phyloP scores from a whole-genome alignment of 2,329 filamentous ascomycete genomes.

The Ilyonectria robusta region DNA sequence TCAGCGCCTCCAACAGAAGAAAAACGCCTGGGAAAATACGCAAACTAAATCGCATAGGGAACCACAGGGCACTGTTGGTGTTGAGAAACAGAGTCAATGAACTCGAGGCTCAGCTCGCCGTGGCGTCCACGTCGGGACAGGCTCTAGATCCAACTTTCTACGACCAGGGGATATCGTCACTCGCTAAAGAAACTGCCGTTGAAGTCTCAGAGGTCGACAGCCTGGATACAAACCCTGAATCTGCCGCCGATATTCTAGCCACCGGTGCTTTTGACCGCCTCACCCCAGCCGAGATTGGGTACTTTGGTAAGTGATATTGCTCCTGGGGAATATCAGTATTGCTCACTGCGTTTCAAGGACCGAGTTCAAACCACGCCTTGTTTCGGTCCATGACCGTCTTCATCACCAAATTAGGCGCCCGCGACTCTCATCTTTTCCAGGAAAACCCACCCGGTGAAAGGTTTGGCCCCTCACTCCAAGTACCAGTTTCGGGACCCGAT shows the following conservation, averaged over 20 bases:
- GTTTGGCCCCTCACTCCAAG: not conserved
- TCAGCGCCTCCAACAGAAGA: constrained; percentile 6
- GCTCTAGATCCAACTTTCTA: constrained; percentile 7
- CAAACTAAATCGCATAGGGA: constrained; percentile 4
- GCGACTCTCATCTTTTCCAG: constrained; percentile 26
- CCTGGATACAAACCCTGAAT: constrained; percentile 36
- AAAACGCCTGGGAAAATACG: not conserved
- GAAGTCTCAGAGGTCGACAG: constrained; percentile 18
- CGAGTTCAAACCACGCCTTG: constrained; percentile 50
- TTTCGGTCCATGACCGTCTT: constrained; percentile 46
- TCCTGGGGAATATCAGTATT: not conserved
- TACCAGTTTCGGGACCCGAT: not conserved
- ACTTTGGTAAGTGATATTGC: constrained; percentile 39
- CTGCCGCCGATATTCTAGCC: constrained; percentile 47
- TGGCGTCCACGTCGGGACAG: constrained; percentile 14
- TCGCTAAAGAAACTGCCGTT: constrained; percentile 17
- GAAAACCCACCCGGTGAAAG: constrained; percentile 23
- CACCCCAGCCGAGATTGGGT: constrained; percentile 45
- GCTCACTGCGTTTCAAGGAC: constrained; percentile 36
- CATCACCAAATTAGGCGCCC: constrained; percentile 45
- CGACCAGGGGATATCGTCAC: constrained; percentile 11
- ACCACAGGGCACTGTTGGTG: constrained; percentile 29
- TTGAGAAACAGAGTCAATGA: constrained; percentile 39
- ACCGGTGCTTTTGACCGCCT: constrained; percentile 48
- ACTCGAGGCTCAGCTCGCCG: constrained; percentile 39